Conservation (phyloP, 306 rosid species). For the Sechiopsis laciniata region DNA sequence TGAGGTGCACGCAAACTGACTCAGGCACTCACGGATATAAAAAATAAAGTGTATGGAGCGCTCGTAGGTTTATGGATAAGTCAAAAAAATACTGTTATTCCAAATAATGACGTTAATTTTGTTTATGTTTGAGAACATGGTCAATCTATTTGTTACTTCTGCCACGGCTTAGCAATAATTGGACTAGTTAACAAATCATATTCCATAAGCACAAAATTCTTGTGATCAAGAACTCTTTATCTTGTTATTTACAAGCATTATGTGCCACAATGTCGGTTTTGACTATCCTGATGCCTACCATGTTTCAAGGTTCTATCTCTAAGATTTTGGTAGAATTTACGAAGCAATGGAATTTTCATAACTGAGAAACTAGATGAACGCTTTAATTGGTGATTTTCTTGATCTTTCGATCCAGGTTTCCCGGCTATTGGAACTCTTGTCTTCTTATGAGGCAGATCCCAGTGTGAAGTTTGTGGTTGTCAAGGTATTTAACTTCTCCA, state of each 20-base stretch:
- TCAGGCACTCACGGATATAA: too few species aligned
- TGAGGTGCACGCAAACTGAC: too few species aligned
- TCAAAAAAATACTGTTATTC: not conserved
- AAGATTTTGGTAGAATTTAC: not conserved
- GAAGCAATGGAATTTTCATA: not conserved
- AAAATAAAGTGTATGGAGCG: not conserved
- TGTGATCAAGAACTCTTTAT: conserved; percentile 6
- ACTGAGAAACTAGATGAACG: not conserved
- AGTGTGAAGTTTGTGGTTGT: conserved; percentile 57
- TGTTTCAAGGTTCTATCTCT: not conserved
- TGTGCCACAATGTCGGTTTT: not conserved
- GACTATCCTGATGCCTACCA: not conserved
- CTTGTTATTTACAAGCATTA: conserved; percentile 3
- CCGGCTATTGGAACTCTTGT: conserved; percentile 51
- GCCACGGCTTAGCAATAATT: not conserved
- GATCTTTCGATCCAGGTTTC: conserved; percentile 39
- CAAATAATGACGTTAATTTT: not conserved
- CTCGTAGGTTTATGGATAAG: not conserved
- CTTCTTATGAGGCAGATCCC: conserved; percentile 48
- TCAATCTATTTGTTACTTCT: not conserved
- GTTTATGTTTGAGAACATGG: not conserved
- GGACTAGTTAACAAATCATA: not conserved
- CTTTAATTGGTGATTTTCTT: not conserved
- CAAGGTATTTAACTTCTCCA: conserved; percentile 46
- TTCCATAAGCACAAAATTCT: not conserved